Evolutionary conservation across 495 filamentous ascomycete species (phyloP).

Genomic region (Cudoniella acicularis): DNA sequence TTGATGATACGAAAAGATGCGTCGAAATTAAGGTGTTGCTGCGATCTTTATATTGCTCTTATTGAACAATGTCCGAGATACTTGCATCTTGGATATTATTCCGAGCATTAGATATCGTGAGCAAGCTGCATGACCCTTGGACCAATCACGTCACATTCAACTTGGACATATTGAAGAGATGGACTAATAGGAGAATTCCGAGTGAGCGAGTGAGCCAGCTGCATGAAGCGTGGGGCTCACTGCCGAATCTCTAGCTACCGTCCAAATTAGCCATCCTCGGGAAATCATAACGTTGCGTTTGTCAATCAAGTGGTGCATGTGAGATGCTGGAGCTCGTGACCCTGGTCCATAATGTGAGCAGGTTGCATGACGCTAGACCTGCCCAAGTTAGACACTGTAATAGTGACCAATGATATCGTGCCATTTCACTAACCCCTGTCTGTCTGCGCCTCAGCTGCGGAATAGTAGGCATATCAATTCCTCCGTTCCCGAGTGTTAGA

Average conservation of each 20-base stretch:
- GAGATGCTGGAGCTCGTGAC: conserved; percentile 3
- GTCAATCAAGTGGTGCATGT: conserved; percentile 10
- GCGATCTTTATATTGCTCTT: conserved; percentile 30
- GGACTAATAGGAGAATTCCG: conserved; percentile 27
- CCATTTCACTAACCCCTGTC: conserved; percentile 14
- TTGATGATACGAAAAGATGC: conserved; percentile 19
- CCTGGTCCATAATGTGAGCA: conserved; percentile 30
- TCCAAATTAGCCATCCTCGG: not conserved
- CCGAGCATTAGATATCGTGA: conserved; percentile 26
- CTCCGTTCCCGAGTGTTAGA: conserved; percentile 25
- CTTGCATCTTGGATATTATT: conserved; percentile 20
- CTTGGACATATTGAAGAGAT: conserved; percentile 18
- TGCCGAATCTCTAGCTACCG: conserved; percentile 11
- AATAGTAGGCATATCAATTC: conserved; percentile 23
- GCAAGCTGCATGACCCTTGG: conserved; percentile 24
- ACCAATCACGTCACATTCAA: conserved; percentile 14
- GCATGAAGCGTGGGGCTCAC: conserved; percentile 24
- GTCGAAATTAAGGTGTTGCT: conserved; percentile 16
- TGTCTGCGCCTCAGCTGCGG: conserved; percentile 17
- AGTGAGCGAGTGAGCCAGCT: conserved; percentile 30
- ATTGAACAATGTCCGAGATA: conserved; percentile 15
- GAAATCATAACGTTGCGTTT: conserved; percentile 12
- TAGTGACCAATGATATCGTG: conserved; percentile 9
- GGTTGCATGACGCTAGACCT: conserved; percentile 35
- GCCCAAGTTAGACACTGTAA: conserved; percentile 18